phyloP scores from a whole-genome alignment of 176 grass and related monocot genomes.

The Eragrostis curvula region DNA sequence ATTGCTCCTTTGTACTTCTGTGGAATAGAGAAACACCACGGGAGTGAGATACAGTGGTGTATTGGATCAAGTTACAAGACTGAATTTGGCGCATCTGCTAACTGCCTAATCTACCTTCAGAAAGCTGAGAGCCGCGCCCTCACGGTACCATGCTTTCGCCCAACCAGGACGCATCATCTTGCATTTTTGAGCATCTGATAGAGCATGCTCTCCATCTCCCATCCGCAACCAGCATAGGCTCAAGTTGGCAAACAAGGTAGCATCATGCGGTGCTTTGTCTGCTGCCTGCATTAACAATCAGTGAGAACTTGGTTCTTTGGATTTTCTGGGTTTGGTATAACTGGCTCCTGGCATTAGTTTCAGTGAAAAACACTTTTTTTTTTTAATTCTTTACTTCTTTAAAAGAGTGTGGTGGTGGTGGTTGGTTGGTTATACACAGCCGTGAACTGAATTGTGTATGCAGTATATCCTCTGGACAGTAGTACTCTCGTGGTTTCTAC shows the following conservation, averaged over 20 bases:
- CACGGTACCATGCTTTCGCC: slow-evolving; percentile 10
- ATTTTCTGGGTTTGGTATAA: background rate
- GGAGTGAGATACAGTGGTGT: too few relatives aligned
- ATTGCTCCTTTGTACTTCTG: background rate
- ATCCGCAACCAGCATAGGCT: background rate
- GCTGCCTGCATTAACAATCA: background rate
- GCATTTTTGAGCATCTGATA: background rate
- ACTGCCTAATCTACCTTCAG: background rate
- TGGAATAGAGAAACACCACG: background rate
- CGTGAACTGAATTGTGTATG: too few relatives aligned
- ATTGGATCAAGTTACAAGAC: background rate
- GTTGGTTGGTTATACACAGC: too few relatives aligned
- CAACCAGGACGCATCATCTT: background rate
- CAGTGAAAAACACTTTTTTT: too few relatives aligned
- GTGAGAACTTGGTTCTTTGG: background rate
- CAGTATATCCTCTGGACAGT: too few relatives aligned
- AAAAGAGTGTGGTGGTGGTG: too few relatives aligned
- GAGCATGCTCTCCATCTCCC: background rate
- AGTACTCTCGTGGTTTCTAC: too few relatives aligned
- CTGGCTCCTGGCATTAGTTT: too few relatives aligned
- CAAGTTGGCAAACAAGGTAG: slow-evolving; percentile 2
- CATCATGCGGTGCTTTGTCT: background rate
- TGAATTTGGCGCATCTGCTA: background rate
- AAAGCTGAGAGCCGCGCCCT: background rate
- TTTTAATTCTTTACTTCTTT: too few relatives aligned